Percentiles rank a stretch among this genome's conserved stretches.
These are phyloP conservation scores for Claviceps pazoutovae DNA, from an alignment of 2,329 filamentous ascomycete genomes.

Conservation along the genomic window DNA sequence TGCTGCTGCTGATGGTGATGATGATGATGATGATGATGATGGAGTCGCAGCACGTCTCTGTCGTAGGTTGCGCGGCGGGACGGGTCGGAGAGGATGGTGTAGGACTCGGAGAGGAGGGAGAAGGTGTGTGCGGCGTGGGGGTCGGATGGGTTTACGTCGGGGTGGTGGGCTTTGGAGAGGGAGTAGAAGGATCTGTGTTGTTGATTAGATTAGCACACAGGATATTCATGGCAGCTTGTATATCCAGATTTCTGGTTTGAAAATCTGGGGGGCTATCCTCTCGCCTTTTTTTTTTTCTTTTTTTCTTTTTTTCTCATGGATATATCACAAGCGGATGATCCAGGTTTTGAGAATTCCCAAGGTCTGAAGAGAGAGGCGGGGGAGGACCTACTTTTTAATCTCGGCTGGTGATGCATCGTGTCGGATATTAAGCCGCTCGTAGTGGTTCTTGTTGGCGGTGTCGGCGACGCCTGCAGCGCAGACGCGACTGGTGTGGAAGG, in stretches of 20 bases:
- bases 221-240: no score
- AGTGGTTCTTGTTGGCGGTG: conserved; percentile 45
- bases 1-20: conserved; percentile 17
- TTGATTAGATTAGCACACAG: no score
- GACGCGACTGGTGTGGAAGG: conserved; percentile 3
- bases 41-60: conserved; percentile 42
- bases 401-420: conserved; percentile 56
- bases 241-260: no score
- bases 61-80: conserved; percentile 73
- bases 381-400: conserved; percentile 60
- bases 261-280: no score
- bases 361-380: no score
- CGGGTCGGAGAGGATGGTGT: conserved; percentile 58
- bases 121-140: conserved; percentile 61
- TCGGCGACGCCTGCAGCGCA: conserved; percentile 12
- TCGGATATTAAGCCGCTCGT: conserved; percentile 65
- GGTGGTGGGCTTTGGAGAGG: conserved; percentile 84
- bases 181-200: conserved; percentile 59
- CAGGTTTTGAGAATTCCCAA: no score
- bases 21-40: conserved; percentile 17
- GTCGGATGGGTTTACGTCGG: conserved; percentile 74
- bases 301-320: no score
- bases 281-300: no score
- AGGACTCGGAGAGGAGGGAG: conserved; percentile 72
- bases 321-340: no score